phyloP scores from a whole-genome alignment of 2,329 filamentous ascomycete species.

The Aspergillus sp. region DNA sequence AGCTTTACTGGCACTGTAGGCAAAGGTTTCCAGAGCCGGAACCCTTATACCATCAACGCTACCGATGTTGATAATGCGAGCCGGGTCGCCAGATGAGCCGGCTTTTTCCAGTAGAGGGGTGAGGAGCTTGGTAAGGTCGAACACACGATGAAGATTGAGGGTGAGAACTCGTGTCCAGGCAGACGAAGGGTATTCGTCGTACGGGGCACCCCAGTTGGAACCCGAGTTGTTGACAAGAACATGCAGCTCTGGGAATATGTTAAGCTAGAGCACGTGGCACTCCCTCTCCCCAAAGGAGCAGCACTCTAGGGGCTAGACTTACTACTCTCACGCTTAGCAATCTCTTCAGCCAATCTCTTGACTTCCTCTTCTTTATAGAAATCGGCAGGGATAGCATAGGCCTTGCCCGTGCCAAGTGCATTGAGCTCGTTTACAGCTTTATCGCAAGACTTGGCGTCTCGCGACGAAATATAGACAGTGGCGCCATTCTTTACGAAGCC shows the following conservation, averaged over 20 bases:
- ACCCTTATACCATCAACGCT: conserved; percentile 57
- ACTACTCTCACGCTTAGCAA: conserved; percentile 55
- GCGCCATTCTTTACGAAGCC: conserved; percentile 56
- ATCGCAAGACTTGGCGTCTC: conserved; percentile 54
- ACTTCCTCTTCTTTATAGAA: conserved; percentile 56
- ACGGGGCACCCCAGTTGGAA: conserved; percentile 58
- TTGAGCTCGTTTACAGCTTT: conserved; percentile 52
- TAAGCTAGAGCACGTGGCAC: not conserved
- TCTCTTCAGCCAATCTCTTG: conserved; percentile 50
- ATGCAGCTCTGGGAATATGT: conserved; percentile 41
- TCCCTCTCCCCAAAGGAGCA: not conserved
- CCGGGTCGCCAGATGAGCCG: conserved; percentile 45
- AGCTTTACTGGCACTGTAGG: conserved; percentile 57
- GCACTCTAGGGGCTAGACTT: conserved; percentile 38
- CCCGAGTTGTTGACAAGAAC: conserved; percentile 58
- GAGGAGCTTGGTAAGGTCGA: conserved; percentile 51
- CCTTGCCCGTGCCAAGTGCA: conserved; percentile 54
- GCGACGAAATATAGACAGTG: conserved; percentile 56
- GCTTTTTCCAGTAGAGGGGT: conserved; percentile 52
- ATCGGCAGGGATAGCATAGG: conserved; percentile 54
- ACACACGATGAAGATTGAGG: conserved; percentile 57
- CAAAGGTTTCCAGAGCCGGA: conserved; percentile 55
- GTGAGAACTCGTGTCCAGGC: conserved; percentile 61
- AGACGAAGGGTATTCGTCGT: conserved; percentile 59
- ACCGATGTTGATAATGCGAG: conserved; percentile 57